Conservation (phyloP, 2,329 filamentous ascomycete species). For the Penicillium aurantiogriseum region DNA sequence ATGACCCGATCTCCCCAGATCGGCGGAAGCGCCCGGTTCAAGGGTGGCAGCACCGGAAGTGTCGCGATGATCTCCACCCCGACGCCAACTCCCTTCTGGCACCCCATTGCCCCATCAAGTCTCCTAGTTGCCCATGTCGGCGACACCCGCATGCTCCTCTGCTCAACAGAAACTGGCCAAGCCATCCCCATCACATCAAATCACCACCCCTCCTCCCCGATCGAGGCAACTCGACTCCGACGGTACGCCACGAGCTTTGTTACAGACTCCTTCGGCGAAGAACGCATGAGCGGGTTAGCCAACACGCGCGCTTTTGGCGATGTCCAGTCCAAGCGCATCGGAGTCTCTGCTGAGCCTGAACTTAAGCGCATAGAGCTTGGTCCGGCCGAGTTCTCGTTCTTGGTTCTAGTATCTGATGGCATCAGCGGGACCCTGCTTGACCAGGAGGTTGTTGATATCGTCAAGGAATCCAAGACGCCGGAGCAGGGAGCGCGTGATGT, state of each 20-base stretch:
- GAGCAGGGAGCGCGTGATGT: conserved; percentile 78
- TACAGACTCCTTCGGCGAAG: conserved; percentile 95
- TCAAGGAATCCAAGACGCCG: conserved; percentile 90
- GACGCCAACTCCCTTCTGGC: conserved; percentile 90
- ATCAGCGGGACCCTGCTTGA: conserved; percentile 82
- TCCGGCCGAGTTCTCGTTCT: conserved; percentile 82
- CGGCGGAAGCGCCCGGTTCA: conserved; percentile 75
- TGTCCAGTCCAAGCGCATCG: conserved; percentile 84
- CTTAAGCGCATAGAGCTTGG: conserved; percentile 74
- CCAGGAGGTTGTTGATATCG: conserved; percentile 92
- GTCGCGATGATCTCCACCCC: conserved; percentile 89
- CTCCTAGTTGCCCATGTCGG: conserved; percentile 87
- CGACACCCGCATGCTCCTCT: conserved; percentile 87
- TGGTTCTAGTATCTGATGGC: conserved; percentile 86
- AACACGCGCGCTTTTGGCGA: conserved; percentile 95
- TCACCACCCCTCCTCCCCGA: conserved; percentile 85
- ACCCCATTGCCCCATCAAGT: conserved; percentile 79
- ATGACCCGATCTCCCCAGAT: conserved; percentile 53
- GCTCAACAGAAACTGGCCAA: conserved; percentile 77
- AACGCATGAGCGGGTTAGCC: conserved; percentile 87
- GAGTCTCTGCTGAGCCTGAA: conserved; percentile 91
- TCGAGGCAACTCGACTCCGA: conserved; percentile 77
- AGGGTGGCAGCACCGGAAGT: conserved; percentile 89
- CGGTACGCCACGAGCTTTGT: conserved; percentile 85
- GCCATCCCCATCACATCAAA: conserved; percentile 82